Evolutionary conservation across 2,329 filamentous ascomycete species (phyloP), one percentile per base, ranked within the genome.

Genomic region (Xylariomycetidae sp.): DNA sequence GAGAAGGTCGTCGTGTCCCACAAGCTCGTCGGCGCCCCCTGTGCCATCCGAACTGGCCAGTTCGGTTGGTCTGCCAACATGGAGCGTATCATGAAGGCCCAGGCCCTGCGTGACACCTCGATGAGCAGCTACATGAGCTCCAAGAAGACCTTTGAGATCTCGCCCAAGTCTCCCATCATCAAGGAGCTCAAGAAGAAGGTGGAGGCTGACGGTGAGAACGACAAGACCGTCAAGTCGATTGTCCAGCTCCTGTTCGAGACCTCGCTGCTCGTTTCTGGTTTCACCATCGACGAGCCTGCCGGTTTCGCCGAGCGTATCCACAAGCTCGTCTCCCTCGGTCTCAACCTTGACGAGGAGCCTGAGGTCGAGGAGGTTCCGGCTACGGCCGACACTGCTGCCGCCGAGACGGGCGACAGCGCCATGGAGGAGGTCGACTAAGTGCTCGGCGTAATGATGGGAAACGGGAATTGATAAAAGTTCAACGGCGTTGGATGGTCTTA

Each of bases 81-180:
- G 92, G 92, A 98, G 80, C 92, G 92, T 76, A 98, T 98, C 82
- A 98, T 98, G 92, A 98, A 98, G 84, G 92, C 92, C 18, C 92
- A 98, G 77, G 92, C 92, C 60, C 90, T 98, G 59, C 92, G 92
- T 73, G 92, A 98, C 74, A 98, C 92, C 53, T 95, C 89, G 58
- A 98, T 98, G 92, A 87, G 79, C 70, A 94, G 87, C 56, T 98
- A 98, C 85, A 98, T 98, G 92, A 93, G 87, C 50, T 96, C 90
- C 64, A 98, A 98, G 89, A 98, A 98, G 87, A 98, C 92, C 19
- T 96, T 98, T 54, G 92, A 98, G 76, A 96, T 98, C 70, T 96
- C 92, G n/a, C 92, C 92, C 66, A 90, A 92, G 78, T 95, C 87
- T 56, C 63, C 87, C 49, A 98, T 98, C 68, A 81, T 98, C 75